phyloP scores from a whole-genome alignment of 768 basidiomycete species.

The Amanita molliuscula region DNA sequence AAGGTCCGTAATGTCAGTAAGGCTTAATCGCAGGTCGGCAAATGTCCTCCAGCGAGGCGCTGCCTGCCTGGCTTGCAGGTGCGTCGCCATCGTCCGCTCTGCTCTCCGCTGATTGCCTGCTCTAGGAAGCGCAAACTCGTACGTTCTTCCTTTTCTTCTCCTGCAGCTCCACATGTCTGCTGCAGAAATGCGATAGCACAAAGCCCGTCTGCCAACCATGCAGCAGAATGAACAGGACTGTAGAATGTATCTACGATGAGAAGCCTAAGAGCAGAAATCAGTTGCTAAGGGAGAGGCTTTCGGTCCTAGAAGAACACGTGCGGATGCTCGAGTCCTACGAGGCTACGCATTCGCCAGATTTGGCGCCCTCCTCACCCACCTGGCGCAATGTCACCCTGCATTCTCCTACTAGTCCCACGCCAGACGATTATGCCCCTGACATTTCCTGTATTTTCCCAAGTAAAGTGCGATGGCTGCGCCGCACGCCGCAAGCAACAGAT shows the following conservation, averaged over 20 bases:
- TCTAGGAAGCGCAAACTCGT: constrained; percentile 35
- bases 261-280: constrained; percentile 50
- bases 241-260: constrained; percentile 52
- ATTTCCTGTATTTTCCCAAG: background rate
- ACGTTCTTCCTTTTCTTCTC: constrained; percentile 8
- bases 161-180: background rate
- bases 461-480: constrained; percentile 2
- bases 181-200: constrained; percentile 50
- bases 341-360: background rate
- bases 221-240: constrained; percentile 37
- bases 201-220: constrained; percentile 50
- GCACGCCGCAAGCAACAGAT: background rate
- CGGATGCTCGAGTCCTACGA: constrained; percentile 38
- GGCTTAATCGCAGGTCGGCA: constrained; percentile 6
- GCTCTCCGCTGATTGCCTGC: background rate
- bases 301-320: constrained; percentile 39
- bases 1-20: constrained; percentile 5
- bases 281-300: constrained; percentile 45
- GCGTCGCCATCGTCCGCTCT: constrained; percentile 10
- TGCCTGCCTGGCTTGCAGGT: constrained; percentile 36
- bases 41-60: constrained; percentile 25
- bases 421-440: background rate
- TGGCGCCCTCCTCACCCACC: background rate
- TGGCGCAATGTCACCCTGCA: background rate
- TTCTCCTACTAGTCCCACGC: background rate